phyloP scores from a whole-genome alignment of 495 filamentous ascomycete genomes.

The Elaphomyces granulatus region DNA sequence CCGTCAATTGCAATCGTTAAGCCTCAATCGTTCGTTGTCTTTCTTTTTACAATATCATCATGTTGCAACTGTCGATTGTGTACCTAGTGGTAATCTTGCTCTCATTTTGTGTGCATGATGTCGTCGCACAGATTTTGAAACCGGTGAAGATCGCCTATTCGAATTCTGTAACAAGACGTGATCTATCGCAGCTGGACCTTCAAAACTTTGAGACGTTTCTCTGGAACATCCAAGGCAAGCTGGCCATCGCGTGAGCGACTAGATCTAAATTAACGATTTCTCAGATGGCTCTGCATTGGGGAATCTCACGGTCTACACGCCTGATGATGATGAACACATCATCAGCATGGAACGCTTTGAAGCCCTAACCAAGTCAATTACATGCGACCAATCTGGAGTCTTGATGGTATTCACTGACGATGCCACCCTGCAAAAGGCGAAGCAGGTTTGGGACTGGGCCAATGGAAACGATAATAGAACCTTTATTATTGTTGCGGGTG shows the following conservation, averaged over 20 bases:
- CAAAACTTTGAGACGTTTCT: slow-evolving; percentile 15
- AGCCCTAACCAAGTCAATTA: slow-evolving; percentile 15
- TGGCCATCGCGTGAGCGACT: not conserved
- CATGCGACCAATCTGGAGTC: slow-evolving; percentile 18
- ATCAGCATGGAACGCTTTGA: slow-evolving; percentile 23
- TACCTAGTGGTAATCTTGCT: too few species aligned
- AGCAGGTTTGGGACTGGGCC: slow-evolving; percentile 25
- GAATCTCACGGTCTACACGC: slow-evolving; percentile 21
- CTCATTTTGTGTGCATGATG: too few species aligned
- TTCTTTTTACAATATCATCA: too few species aligned
- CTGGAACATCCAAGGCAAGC: slow-evolving; percentile 11
- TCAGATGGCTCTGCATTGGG: slow-evolving; percentile 14
- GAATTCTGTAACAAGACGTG: too few species aligned
- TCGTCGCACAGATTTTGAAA: too few species aligned
- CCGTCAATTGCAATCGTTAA: too few species aligned
- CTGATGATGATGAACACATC: slow-evolving; percentile 20
- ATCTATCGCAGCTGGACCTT: too few species aligned
- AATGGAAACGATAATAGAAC: slow-evolving; percentile 21
- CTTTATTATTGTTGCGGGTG: slow-evolving; percentile 27
- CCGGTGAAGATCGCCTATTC: too few species aligned
- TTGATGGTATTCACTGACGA: slow-evolving; percentile 18
- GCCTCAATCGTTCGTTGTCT: too few species aligned
- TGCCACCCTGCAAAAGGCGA: slow-evolving; percentile 15
- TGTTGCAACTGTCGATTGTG: too few species aligned
- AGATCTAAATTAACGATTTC: slow-evolving; percentile 1